phyloP scores from a whole-genome alignment of 2,329 filamentous ascomycete genomes.

The Exophiala calicioides region DNA sequence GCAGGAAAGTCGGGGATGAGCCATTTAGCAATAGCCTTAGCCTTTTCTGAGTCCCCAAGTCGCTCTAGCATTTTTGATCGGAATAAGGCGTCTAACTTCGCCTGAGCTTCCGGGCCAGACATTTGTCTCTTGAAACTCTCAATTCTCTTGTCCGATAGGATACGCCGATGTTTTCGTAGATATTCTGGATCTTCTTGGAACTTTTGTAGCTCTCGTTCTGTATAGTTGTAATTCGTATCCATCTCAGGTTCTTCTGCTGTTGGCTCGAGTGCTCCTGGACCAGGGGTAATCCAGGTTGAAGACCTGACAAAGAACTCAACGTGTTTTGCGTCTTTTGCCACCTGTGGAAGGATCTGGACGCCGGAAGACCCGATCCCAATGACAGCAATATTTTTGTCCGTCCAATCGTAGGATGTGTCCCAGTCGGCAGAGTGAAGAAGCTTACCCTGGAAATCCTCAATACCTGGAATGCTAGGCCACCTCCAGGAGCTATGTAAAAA shows the following conservation, averaged over 20 bases:
- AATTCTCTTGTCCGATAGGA: too few relatives aligned
- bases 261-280: not conserved
- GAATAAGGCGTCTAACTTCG: too few relatives aligned
- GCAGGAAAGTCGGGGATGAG: not conserved
- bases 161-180: too few relatives aligned
- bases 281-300: conserved; percentile 29
- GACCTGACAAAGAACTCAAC: conserved; percentile 28
- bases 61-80: not conserved
- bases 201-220: too few relatives aligned
- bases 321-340: conserved; percentile 38
- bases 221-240: not conserved
- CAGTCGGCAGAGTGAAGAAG: conserved; percentile 34
- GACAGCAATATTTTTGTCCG: conserved; percentile 26
- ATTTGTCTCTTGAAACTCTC: too few relatives aligned
- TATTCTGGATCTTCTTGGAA: too few relatives aligned
- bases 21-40: not conserved
- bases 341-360: conserved; percentile 37
- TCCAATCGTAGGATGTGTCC: conserved; percentile 32
- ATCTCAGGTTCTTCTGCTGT: not conserved
- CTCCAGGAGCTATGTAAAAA: too few relatives aligned
- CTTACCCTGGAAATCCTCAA: conserved; percentile 33
- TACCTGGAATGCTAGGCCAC: conserved; percentile 30
- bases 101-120: too few relatives aligned
- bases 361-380: conserved; percentile 30
- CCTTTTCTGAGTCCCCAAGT: too few relatives aligned